Conservation (phyloP, 129 eudicot species). For the Cynara cardunculus region DNA sequence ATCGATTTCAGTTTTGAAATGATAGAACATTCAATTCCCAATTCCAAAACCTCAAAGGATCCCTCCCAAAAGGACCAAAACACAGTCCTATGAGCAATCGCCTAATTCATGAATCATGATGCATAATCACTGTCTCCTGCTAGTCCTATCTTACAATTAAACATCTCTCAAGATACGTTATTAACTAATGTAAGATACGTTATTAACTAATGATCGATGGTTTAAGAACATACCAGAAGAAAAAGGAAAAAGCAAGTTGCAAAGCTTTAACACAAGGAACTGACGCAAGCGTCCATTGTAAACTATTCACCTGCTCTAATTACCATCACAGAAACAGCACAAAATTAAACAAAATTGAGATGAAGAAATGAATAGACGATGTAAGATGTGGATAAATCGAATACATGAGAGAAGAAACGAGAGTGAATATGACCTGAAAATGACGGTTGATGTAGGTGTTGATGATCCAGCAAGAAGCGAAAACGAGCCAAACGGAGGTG, state of each 20-base stretch:
- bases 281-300: constrained; percentile 90
- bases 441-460: constrained; percentile 68
- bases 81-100: not conserved
- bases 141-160: not conserved
- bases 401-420: too few species aligned
- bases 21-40: not conserved
- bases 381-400: too few species aligned
- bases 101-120: not conserved
- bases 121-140: not conserved
- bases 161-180: not conserved
- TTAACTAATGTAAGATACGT: not conserved
- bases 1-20: not conserved
- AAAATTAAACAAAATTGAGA: constrained; percentile 15
- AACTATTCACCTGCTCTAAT: constrained; percentile 77
- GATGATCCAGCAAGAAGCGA: constrained; percentile 69
- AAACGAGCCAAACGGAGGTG: constrained; percentile 64
- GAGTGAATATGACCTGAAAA: constrained; percentile 57
- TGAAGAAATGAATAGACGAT: not conserved
- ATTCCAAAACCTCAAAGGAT: not conserved
- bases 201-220: not conserved
- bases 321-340: constrained; percentile 12
- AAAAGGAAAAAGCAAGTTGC: constrained; percentile 72
- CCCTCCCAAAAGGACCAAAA: not conserved
- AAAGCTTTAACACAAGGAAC: constrained; percentile 80
- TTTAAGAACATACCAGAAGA: constrained; percentile 63